phyloP scores from a whole-genome alignment of 768 basidiomycete species.

The Hypholoma fasciculare region DNA sequence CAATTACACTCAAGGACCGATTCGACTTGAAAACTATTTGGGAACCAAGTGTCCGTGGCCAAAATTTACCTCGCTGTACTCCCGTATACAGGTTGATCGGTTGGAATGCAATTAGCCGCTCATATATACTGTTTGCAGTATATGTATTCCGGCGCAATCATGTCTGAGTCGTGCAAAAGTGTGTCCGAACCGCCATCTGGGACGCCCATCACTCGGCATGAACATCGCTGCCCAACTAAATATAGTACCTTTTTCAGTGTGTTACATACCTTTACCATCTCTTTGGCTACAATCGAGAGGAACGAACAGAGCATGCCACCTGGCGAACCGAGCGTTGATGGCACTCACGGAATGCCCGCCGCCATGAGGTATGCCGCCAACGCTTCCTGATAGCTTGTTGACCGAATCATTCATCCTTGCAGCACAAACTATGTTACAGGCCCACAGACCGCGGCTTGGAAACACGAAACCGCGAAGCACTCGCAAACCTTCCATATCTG shows the following conservation, averaged over 20 bases:
- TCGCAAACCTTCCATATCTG: neutral
- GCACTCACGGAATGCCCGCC: constrained; percentile 5
- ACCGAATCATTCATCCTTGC: too few species aligned
- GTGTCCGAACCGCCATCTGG: neutral
- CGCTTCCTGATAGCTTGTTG: constrained; percentile 5
- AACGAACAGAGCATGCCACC: neutral
- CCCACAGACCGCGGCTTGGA: neutral
- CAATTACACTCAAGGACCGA: too few species aligned
- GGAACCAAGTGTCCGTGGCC: too few species aligned
- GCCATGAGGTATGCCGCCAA: constrained; percentile 14
- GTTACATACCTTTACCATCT: neutral
- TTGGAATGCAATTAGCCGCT: too few species aligned
- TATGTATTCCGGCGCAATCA: too few species aligned
- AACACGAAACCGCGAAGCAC: neutral
- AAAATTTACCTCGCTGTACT: too few species aligned
- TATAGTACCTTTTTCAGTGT: neutral
- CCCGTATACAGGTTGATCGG: too few species aligned
- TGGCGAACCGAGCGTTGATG: constrained; percentile 1
- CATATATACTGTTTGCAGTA: too few species aligned
- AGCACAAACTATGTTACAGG: neutral
- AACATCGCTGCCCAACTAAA: neutral
- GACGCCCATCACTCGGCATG: neutral
- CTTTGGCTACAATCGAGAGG: neutral
- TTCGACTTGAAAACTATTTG: too few species aligned
- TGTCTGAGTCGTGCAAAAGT: neutral